These are phyloP conservation scores for Zymoseptoria ardabiliae DNA, from an alignment of 2,329 filamentous ascomycete genomes.

Conservation along the genomic window DNA sequence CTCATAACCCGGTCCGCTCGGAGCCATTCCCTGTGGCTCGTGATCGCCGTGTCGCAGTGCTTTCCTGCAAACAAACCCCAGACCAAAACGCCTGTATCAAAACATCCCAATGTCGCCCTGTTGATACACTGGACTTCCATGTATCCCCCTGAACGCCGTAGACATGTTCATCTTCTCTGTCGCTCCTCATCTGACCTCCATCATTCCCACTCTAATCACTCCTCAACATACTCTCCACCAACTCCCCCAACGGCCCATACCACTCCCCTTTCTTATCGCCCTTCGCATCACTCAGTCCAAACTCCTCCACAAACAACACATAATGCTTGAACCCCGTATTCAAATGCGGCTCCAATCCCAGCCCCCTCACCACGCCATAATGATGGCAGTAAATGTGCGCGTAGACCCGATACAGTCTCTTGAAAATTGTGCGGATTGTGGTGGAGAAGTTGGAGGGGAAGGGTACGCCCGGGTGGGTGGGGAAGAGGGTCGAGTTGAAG, in stretches of 20 bases:
- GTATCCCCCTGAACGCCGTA: too few relatives aligned
- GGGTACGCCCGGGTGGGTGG: constrained; percentile 64
- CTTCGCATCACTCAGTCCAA: constrained; percentile 81
- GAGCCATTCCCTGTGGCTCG: not conserved
- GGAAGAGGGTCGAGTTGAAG: constrained; percentile 90
- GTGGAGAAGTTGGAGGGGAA: constrained; percentile 87
- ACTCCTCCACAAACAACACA: constrained; percentile 96
- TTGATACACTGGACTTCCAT: too few relatives aligned
- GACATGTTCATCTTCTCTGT: not conserved
- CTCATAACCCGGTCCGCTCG: too few relatives aligned
- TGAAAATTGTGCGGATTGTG: constrained; percentile 98
- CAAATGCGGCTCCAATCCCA: constrained; percentile 91
- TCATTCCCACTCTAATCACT: constrained; percentile 56
- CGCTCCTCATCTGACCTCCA: not conserved
- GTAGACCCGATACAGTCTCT: constrained; percentile 96
- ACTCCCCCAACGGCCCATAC: constrained; percentile 89
- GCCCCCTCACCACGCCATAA: constrained; percentile 90
- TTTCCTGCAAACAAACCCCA: constrained; percentile 29
- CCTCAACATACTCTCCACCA: constrained; percentile 95
- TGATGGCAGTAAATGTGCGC: constrained; percentile 97
- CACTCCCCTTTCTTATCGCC: constrained; percentile 57
- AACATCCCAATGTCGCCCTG: not conserved
- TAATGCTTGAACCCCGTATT: constrained; percentile 99
- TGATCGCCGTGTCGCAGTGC: not conserved
- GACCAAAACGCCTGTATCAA: not conserved